Evolutionary conservation across 371 early-diverging fungal genomes (phyloP), one percentile per base, ranked within the genome.

Genomic region (Syncephalastrum monosporum): DNA sequence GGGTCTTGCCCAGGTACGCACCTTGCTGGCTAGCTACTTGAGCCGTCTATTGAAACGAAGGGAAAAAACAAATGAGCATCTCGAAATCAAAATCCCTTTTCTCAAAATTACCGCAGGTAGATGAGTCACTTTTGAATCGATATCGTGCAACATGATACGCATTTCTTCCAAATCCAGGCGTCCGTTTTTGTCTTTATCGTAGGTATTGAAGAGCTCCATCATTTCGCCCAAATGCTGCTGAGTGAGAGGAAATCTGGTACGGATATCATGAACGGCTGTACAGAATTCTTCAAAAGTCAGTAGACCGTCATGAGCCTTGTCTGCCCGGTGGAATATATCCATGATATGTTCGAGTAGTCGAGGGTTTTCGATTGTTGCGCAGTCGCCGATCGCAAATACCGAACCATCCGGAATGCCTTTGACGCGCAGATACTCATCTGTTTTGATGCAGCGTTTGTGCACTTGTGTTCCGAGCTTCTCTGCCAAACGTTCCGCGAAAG

Each of bases 21-120:
- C 89, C 95, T 66, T 95, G 87, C 63, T 95, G 95, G 66, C 77
- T 86, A 24, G 95, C 95, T 4, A 92, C 92, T 71, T 95, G 95
- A 2, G 95, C 95, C 29, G 93, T 92, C 81, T 85, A 62, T 51
- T 14, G 42, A 16, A 24, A 19, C 4, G 5, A 55, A 13, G 29
- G 21, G 6, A 19, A 51, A 8, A 43, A 47, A 51, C 15, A 43
- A 47, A 8, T 21, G 21, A 21, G 21, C 21, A 21, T 21, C n/a
- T 21, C 21, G 2, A 21, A 21, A 1, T 1, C 1, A 21, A 21
- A 21, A 21, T 2, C 21, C 21, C 21, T 21, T 21, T 27, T 27
- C 27, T 27, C 27, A 16, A 3, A 71, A 77, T 55, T 77, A 84
- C 86, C 19, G 91, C 90, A 5, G 93, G 94, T 53, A 92, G 66